Evolutionary conservation across 768 basidiomycete species (phyloP).

Genomic region (Cystofilobasidium macerans): DNA sequence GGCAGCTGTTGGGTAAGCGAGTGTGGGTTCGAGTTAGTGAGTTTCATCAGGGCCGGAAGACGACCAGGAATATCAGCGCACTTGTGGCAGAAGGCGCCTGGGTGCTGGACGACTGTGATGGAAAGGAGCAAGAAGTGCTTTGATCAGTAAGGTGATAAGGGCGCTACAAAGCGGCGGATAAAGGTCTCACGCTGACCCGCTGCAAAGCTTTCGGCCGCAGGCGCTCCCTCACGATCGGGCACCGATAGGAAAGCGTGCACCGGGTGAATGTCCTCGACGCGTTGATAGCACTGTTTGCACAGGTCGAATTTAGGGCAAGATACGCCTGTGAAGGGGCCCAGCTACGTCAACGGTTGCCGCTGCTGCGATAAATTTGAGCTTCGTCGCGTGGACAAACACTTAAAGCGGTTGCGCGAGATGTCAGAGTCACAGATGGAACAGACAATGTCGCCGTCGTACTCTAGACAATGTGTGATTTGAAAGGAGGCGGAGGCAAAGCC

Average conservation of each 20-base stretch:
- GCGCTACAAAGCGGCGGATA: background rate
- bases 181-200: background rate
- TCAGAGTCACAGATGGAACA: slow-evolving; percentile 72
- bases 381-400: slow-evolving; percentile 45
- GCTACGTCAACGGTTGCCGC: too few species aligned
- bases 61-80: slow-evolving; percentile 40
- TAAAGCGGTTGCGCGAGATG: slow-evolving; percentile 59
- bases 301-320: slow-evolving; percentile 69
- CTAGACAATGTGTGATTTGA: slow-evolving; percentile 39
- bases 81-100: slow-evolving; percentile 77
- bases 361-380: background rate
- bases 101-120: slow-evolving; percentile 57
- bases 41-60: background rate
- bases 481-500: too few species aligned
- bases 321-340: slow-evolving; percentile 36
- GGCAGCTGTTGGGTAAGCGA: slow-evolving; percentile 49
- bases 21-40: background rate
- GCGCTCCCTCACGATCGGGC: slow-evolving; percentile 48
- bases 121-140: background rate
- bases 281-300: slow-evolving; percentile 63
- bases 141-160: background rate
- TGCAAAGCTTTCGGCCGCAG: background rate
- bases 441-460: slow-evolving; percentile 61
- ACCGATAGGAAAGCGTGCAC: slow-evolving; percentile 73
- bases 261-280: slow-evolving; percentile 85